Base-by-base conservation (phyloP, 495 filamentous ascomycete genomes). In the Gamarada debralockiae region DNA sequence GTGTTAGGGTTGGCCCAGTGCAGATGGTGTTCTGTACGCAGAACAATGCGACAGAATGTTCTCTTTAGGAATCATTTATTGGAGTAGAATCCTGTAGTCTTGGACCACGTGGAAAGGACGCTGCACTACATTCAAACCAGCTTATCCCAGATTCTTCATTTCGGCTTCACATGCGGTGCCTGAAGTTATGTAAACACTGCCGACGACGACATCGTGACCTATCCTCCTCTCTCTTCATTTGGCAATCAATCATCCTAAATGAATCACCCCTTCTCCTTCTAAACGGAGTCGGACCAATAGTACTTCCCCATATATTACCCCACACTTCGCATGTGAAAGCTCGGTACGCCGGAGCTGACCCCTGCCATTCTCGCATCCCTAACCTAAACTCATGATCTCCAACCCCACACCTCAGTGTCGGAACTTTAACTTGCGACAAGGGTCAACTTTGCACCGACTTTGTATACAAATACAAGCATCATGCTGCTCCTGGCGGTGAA, bases 1-100 rank as follows among this genome's bases (percentile, higher is more conserved):
- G 87, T 1, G 70, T 92, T 18, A 38, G 67, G n/a, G 77, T 78
- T 3, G 74, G 77, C 43, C 77, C 84, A 13, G 73, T 80, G 10
- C 69, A 77, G 53, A 76, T 77, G 76, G 60, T 67, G 1, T 79
- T 64, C 59, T 81, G 77, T 59, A 73, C 75, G n/a, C 76, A 78
- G 60, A 65, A 64, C 38, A 62, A 72, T 58, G 50, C 63, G 7
- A 67, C 64, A 10, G 58, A 65, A 41, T 76, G 73, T 50, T 51
- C 60, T 23, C 20, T 58, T 3, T 57, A 42, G 22, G 10, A 25
- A 47, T 2, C 3, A 21, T 13, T 41, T 1, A 12, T 37, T 5
- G 15, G 37, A 27, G 48, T 1, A 40, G 13, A 17, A 14, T 21
- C 12, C n/a, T 40, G 2, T 8, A 8, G 1, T 15, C 36, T 6